Evolutionary conservation across 768 basidiomycete species (phyloP).

Genomic region (Russula brevipes): DNA sequence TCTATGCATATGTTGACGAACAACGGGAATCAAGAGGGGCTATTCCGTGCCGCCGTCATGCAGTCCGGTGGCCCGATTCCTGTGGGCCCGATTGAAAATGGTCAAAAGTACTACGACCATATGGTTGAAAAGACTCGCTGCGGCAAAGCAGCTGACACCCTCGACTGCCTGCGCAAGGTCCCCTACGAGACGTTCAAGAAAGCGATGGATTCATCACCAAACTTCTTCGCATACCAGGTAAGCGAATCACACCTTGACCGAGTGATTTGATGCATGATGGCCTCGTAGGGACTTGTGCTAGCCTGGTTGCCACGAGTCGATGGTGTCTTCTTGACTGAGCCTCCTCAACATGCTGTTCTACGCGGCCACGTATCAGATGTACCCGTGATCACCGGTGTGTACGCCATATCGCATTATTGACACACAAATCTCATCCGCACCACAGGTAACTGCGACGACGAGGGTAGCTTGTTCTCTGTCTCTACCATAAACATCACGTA

Average conservation of each 20-base stretch:
- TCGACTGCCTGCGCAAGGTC: constrained; percentile 41
- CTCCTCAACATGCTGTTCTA: constrained; percentile 25
- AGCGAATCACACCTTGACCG: background rate
- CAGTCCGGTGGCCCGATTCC: constrained; percentile 39
- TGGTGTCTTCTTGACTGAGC: constrained; percentile 27
- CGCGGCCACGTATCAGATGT: constrained; percentile 26
- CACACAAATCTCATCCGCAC: constrained; percentile 4
- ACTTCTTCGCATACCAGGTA: constrained; percentile 34
- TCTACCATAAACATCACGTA: constrained; percentile 32
- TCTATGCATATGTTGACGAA: constrained; percentile 41
- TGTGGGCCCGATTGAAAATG: constrained; percentile 28
- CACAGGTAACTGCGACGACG: constrained; percentile 51
- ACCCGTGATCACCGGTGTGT: constrained; percentile 26
- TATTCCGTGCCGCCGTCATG: constrained; percentile 46
- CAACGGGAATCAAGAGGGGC: constrained; percentile 35
- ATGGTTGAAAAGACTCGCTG: constrained; percentile 40
- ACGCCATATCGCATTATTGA: background rate
- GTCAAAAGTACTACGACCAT: constrained; percentile 39
- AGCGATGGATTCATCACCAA: constrained; percentile 34
- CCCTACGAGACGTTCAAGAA: constrained; percentile 32
- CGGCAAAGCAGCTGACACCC: constrained; percentile 32
- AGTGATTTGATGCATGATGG: background rate
- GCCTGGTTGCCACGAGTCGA: constrained; percentile 30
- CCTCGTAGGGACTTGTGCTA: constrained; percentile 26
- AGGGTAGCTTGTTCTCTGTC: constrained; percentile 44